Evolutionary conservation across 257 asterid genomes (phyloP).

Genomic region (Parsonsia alboflavescens): DNA sequence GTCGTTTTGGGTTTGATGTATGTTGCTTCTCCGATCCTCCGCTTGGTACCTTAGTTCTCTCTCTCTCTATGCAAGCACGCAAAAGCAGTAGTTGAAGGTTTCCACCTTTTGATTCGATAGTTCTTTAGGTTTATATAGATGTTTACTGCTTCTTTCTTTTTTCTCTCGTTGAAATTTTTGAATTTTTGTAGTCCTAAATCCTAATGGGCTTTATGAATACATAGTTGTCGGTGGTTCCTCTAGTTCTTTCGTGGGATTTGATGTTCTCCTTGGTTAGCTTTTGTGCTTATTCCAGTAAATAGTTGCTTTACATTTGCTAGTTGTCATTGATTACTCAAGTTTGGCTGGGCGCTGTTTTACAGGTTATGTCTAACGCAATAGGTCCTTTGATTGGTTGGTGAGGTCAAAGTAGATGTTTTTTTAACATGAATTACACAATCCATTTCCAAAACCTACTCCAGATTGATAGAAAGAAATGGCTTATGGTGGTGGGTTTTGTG

Average conservation of each 20-base stretch:
- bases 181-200: background rate
- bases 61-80: background rate
- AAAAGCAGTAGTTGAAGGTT: background rate
- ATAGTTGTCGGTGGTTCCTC: background rate
- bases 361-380: constrained; percentile 11
- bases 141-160: background rate
- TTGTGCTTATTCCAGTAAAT: background rate
- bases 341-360: background rate
- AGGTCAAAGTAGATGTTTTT: background rate
- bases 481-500: constrained; percentile 58
- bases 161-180: background rate
- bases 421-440: constrained; percentile 34
- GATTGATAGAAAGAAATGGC: constrained; percentile 67
- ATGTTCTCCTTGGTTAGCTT: background rate
- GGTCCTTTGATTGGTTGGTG: constrained; percentile 4
- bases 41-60: constrained; percentile 6
- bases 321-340: background rate
- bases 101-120: background rate
- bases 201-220: background rate
- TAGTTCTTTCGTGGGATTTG: background rate
- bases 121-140: background rate
- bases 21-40: constrained; percentile 3
- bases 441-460: constrained; percentile 40
- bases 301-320: background rate
- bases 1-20: constrained; percentile 12